These are phyloP conservation scores for Vicia villosa DNA, from an alignment of 306 rosid species.

Conservation along the genomic window DNA sequence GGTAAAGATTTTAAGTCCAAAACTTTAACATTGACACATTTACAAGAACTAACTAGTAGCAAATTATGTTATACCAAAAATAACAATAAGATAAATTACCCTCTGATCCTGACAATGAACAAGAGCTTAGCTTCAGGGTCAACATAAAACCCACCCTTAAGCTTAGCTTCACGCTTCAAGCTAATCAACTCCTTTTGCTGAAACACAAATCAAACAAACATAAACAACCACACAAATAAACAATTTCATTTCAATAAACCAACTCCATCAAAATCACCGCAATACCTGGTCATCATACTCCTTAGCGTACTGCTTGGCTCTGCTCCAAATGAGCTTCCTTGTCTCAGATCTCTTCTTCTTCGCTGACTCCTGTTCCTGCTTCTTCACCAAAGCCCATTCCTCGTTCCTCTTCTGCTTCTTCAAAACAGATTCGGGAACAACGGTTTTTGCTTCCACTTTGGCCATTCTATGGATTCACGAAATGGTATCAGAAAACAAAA, in stretches of 20 bases:
- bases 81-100: constrained; percentile 42
- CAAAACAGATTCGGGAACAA: constrained; percentile 70
- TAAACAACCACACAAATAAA: background rate
- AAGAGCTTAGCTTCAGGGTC: constrained; percentile 75
- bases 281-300: constrained; percentile 65
- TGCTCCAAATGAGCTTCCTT: constrained; percentile 60
- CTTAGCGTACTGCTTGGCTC: constrained; percentile 61
- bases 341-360: constrained; percentile 55
- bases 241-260: background rate
- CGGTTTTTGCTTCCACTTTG: constrained; percentile 47
- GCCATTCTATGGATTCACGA: constrained; percentile 42
- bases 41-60: background rate
- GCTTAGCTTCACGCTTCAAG: constrained; percentile 81
- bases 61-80: background rate
- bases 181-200: constrained; percentile 70
- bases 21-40: background rate
- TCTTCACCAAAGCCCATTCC: constrained; percentile 66
- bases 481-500: background rate
- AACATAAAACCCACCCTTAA: constrained; percentile 85
- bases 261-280: background rate
- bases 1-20: no score
- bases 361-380: constrained; percentile 37
- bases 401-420: constrained; percentile 70
- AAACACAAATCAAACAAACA: background rate
- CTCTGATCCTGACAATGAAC: constrained; percentile 79